These are phyloP conservation scores for Flaveria floridana DNA, from an alignment of 140 eudicot genomes.

Conservation along the genomic window DNA sequence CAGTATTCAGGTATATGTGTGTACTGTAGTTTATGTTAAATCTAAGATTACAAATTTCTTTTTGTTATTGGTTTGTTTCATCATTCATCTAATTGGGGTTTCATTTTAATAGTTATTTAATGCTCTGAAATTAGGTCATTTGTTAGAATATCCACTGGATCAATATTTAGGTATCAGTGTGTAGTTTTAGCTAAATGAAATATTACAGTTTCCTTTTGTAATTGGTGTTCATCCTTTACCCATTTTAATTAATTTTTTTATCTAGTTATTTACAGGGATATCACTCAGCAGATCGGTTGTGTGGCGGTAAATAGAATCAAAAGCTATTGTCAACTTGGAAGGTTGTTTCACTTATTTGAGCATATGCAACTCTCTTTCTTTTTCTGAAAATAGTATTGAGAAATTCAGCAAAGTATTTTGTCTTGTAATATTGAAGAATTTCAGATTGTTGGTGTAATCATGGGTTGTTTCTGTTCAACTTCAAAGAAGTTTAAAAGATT, in stretches of 20 bases:
- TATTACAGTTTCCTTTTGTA: not conserved
- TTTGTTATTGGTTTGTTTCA: constrained; percentile 1
- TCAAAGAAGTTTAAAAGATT: constrained; percentile 14
- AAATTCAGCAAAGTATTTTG: constrained; percentile 4
- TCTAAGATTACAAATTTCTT: not conserved
- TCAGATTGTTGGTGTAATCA: constrained; percentile 24
- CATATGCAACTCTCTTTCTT: constrained; percentile 11
- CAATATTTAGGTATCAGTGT: constrained; percentile 3
- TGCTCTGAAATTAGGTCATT: constrained; percentile 18
- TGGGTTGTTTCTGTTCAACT: constrained; percentile 42
- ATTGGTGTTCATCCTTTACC: not conserved
- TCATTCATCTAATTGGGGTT: not conserved
- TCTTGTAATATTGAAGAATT: constrained; percentile 15
- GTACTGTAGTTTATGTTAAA: not conserved
- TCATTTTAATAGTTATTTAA: not conserved
- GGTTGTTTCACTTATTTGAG: constrained; percentile 16
- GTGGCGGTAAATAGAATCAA: constrained; percentile 8
- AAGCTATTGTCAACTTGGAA: constrained; percentile 23
- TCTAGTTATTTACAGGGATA: constrained; percentile 30
- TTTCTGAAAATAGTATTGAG: not conserved
- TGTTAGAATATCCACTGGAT: constrained; percentile 24
- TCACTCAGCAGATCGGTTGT: constrained; percentile 21
- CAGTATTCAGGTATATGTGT: constrained; percentile 6
- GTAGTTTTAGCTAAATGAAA: no score
- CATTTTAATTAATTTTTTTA: not conserved